Base-by-base conservation (phyloP, 176 grass and related monocot species). In the Aegilops umbellulata region DNA sequence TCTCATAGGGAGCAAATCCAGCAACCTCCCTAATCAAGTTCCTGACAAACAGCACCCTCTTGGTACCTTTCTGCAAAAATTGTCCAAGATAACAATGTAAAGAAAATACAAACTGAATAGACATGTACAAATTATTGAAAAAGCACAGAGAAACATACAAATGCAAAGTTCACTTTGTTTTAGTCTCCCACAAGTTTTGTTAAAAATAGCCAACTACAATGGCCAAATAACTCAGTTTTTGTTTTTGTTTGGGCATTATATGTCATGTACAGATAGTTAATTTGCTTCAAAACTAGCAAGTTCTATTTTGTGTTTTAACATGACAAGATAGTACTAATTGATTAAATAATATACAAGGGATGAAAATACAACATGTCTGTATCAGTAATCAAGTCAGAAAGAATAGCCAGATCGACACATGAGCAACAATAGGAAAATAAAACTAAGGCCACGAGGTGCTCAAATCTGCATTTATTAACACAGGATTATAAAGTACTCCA, bases 1-100 rank as follows among this genome's bases (percentile, higher is more conserved):
- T 89, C 62, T 92, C 91, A 49, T 92, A 92, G 5, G 91, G 81
- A 69, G 87, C 87, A 72, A 89, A 92, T 23, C 87, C 91, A 62
- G 80, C 91, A 82, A 87, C 91, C 53, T 92, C 91, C 81, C 91
- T 92, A 53, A 92, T 92, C 76, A 92, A 77, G 69, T 62, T 77
- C 60, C 80, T 87, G 38, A 92, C 80, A 3, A 92, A 87, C 70
- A 62, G 78, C 62, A 89, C 87, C 61, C 91, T 87, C 80, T 87
- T 92, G 12, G 88, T 88, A 30, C 68, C 77, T 85, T 90, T 90
- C 92, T 88, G 74, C 22, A 90, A 83, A 12, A 74, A 75, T 35
- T 30, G 25, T 10, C 0, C 13, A 36, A 16, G 17, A 65, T 2
- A 83, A 17, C 13, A 17, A 41, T 25, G 24, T 44, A 75, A 75